Evolutionary conservation across 495 filamentous ascomycete species (phyloP), one percentile per base, ranked within the genome.

Genomic region (Aspergillus avenaceus): DNA sequence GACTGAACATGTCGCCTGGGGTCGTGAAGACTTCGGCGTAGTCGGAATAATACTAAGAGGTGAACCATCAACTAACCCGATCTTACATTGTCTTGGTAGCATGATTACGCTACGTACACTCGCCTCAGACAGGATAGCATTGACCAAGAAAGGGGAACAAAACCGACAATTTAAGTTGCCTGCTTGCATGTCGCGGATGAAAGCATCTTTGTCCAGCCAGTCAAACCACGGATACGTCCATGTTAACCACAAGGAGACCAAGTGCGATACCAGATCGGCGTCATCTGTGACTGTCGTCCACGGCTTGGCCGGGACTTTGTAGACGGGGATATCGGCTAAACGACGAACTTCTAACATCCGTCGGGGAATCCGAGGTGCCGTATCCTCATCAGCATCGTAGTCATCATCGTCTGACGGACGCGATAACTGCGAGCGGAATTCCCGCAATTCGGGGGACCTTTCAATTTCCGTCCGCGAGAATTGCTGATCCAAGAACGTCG

Each of bases 271-370:
- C 25, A 78, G 57, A 2, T 67, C 71, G 45, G 73, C 65, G 42
- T 76, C 70, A 18, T 67, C 67, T 1, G 73, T 74, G 24, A 77
- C 55, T 3, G 34, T 63, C 2, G 76, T 80, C 76, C 76, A 80
- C 4, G 72, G 71, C 9, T 54, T 57, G 1, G 74, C 65, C 0
- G 70, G 67, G 0, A 78, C 69, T 3, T 50, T 53, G 27, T 65
- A 54, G 0, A 56, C n/a, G 8, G 63, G 63, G 24, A 55, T 58
- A 48, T 64, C 58, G 14, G 45, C 50, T 9, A 67, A 52, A 2
- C 61, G 59, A 3, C 50, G 53, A 1, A 64, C 48, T 29, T 64
- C 59, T 29, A 67, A 38, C 38, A 64, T 45, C 8, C 61, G 61
- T 14, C 57, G 56, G 6, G 46, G 44, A 6, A 36, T 32, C 9